A percentile compares a stretch with the other conserved stretches of the same genome.
phyloP scores from a whole-genome alignment of 179 eudicot genomes.

The Beta macrorhiza region DNA sequence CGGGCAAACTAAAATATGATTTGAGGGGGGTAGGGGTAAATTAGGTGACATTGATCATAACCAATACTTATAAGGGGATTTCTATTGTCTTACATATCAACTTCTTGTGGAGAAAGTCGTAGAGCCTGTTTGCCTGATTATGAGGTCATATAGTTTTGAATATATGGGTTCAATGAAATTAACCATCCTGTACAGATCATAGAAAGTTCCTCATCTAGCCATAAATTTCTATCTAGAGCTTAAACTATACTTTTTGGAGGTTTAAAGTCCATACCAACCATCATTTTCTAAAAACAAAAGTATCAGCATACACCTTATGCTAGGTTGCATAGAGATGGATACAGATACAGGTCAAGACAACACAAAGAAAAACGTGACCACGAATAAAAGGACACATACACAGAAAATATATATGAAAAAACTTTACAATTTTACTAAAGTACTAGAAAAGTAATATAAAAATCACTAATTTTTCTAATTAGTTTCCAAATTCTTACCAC shows the following conservation, averaged over 20 bases:
- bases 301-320: not conserved
- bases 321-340: not conserved
- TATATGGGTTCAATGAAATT: not conserved
- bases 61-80: not conserved
- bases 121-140: not conserved
- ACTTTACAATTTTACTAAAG: too few relatives aligned
- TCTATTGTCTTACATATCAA: not conserved
- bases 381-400: too few relatives aligned
- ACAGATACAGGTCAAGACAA: too few relatives aligned
- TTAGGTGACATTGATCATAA: not conserved
- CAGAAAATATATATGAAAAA: too few relatives aligned
- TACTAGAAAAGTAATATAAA: too few relatives aligned
- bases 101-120: not conserved
- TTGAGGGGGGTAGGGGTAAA: too few relatives aligned
- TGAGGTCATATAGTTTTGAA: not conserved
- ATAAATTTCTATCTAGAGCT: not conserved
- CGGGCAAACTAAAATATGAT: too few relatives aligned
- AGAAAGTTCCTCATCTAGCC: not conserved
- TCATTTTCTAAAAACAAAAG: not conserved
- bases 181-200: not conserved
- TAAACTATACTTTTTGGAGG: not conserved
- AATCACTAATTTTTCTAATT: too few relatives aligned
- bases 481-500: too few relatives aligned
- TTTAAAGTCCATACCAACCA: not conserved
- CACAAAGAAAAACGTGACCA: too few relatives aligned